These are phyloP conservation scores for Kwoniella shivajii DNA, from an alignment of 1,284 basidiomycete genomes.

Conservation along the genomic window DNA sequence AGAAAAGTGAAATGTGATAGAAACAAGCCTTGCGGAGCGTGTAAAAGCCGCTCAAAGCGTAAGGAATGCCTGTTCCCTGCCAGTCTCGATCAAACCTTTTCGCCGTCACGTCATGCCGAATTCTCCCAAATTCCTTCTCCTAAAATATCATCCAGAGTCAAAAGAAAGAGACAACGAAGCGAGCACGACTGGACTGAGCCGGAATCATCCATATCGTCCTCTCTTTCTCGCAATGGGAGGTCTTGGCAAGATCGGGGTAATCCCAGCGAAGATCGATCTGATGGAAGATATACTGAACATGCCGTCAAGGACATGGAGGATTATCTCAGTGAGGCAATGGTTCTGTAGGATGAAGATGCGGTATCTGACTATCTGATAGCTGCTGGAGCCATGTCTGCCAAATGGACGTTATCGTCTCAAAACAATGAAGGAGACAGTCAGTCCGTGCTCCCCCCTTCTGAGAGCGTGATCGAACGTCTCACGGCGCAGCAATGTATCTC, in stretches of 20 bases:
- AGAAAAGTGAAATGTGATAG: conserved; percentile 8
- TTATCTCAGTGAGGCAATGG: background rate
- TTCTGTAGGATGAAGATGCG: no score
- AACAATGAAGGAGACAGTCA: background rate
- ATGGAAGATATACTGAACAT: background rate
- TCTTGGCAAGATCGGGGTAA: background rate
- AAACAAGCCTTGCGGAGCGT: background rate
- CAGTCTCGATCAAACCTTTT: background rate
- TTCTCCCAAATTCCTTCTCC: background rate
- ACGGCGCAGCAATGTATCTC: background rate
- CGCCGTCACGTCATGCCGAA: background rate
- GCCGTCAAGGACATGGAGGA: conserved; percentile 1
- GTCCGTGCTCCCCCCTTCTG: background rate
- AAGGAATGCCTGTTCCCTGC: background rate
- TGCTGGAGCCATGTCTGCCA: conserved; percentile 3
- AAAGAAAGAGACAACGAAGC: no score
- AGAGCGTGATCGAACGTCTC: background rate
- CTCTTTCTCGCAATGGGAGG: no score
- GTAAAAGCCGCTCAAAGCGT: background rate
- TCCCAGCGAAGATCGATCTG: background rate
- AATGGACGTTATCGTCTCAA: background rate
- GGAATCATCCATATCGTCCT: no score
- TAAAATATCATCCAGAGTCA: background rate
- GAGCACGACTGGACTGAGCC: no score
- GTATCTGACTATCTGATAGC: background rate